These are phyloP conservation scores for Plasmodium knowlesi DNA, from an alignment of 169 alveolate genomes.

Conservation along the genomic window DNA sequence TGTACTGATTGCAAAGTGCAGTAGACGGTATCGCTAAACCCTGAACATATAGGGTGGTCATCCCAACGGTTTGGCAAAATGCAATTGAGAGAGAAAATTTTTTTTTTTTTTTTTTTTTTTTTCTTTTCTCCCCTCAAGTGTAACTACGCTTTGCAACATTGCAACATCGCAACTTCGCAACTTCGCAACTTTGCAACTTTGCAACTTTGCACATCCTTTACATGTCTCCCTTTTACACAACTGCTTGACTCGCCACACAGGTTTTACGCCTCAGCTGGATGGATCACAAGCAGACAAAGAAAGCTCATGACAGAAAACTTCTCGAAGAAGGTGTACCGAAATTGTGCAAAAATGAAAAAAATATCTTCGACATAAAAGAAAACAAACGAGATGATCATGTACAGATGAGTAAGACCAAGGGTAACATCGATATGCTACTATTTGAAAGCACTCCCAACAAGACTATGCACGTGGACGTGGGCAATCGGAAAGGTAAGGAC, in stretches of 20 bases:
- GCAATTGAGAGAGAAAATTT: background rate
- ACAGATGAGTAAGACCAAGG: constrained; percentile 11
- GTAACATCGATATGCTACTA: constrained; percentile 49
- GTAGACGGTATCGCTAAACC: background rate
- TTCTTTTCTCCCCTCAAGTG: background rate
- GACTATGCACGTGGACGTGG: background rate
- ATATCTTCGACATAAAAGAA: constrained; percentile 1
- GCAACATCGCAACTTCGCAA: too few relatives aligned
- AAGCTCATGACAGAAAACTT: background rate
- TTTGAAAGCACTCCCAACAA: constrained; percentile 63
- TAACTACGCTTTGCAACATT: background rate
- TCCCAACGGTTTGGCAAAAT: background rate
- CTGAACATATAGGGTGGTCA: background rate
- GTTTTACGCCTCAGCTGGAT: constrained; percentile 70
- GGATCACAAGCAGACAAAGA: background rate
- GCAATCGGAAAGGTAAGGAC: constrained; percentile 29
- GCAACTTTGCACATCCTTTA: too few relatives aligned
- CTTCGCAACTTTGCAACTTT: too few relatives aligned
- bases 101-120: background rate
- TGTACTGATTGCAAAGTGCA: background rate
- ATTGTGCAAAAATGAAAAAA: constrained; percentile 23
- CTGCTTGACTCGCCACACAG: background rate
- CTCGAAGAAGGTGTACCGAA: background rate
- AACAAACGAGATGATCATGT: background rate
- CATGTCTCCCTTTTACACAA: background rate